phyloP scores from a whole-genome alignment of 2,329 filamentous ascomycete species.

The Penicillium psychrosexuale region DNA sequence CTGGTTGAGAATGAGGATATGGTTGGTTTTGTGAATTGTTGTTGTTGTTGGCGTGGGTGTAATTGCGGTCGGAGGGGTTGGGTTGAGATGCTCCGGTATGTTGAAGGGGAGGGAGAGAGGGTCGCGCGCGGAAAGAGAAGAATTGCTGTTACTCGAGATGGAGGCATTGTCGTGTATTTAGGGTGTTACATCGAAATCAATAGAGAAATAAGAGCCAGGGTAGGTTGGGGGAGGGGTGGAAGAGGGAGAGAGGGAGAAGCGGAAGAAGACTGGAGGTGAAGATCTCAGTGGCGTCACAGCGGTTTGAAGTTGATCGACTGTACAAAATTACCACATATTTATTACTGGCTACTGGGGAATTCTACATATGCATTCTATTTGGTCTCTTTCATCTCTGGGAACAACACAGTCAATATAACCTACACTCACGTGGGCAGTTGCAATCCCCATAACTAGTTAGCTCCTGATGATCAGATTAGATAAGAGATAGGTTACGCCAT shows the following conservation, averaged over 20 bases:
- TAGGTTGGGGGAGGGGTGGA: not conserved
- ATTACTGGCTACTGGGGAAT: not conserved
- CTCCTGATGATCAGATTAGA: constrained; percentile 25
- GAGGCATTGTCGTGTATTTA: constrained; percentile 1
- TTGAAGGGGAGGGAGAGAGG: not conserved
- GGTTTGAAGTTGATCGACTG: not conserved
- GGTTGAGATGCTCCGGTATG: not conserved
- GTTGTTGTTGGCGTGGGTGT: not conserved
- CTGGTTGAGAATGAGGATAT: constrained; percentile 47
- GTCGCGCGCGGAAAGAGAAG: not conserved
- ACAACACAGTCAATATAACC: not conserved
- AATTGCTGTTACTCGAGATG: not conserved
- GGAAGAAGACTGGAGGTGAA: not conserved
- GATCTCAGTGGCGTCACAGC: constrained; percentile 6
- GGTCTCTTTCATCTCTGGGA: not conserved
- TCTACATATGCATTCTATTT: not conserved
- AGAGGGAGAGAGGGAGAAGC: not conserved
- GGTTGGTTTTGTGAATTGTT: not conserved
- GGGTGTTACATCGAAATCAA: not conserved
- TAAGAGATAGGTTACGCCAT: constrained; percentile 5
- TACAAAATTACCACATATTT: not conserved
- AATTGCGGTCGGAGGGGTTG: not conserved
- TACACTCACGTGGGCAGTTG: not conserved
- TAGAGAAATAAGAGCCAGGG: too few relatives aligned
- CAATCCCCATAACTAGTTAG: not conserved